These are phyloP conservation scores for Aspergillus ochraceoroseus DNA, from an alignment of 2,329 filamentous ascomycete genomes.

Conservation along the genomic window DNA sequence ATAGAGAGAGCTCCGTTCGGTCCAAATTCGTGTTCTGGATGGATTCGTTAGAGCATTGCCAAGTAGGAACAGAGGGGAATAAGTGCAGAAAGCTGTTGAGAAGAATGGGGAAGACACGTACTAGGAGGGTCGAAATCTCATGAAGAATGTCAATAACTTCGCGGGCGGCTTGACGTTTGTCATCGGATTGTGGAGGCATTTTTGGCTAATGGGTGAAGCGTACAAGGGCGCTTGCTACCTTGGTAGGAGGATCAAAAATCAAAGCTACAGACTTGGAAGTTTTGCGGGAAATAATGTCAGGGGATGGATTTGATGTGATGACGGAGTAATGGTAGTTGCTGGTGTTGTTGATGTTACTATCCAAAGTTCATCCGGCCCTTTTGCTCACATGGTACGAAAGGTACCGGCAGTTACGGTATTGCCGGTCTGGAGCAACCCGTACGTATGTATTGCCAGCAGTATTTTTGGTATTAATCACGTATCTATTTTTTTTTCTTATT, in stretches of 20 bases:
- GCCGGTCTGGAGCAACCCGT: too few relatives aligned
- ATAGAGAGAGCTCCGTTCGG: slow-evolving; percentile 83
- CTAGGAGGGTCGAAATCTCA: slow-evolving; percentile 47
- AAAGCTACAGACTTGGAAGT: neutral
- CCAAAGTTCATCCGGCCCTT: too few relatives aligned
- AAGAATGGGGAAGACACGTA: slow-evolving; percentile 23
- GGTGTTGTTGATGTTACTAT: too few relatives aligned
- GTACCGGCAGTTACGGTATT: too few relatives aligned
- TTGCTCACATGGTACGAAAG: too few relatives aligned
- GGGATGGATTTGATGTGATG: neutral
- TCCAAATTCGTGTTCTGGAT: slow-evolving; percentile 89
- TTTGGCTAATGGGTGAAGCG: slow-evolving; percentile 20
- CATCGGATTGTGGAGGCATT: slow-evolving; percentile 43
- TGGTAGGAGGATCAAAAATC: neutral
- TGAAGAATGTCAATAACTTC: slow-evolving; percentile 51
- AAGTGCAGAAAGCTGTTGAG: slow-evolving; percentile 2
- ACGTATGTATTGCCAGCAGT: too few relatives aligned
- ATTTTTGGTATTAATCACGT: too few relatives aligned
- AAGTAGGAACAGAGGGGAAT: neutral
- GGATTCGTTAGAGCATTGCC: neutral
- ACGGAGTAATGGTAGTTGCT: too few relatives aligned
- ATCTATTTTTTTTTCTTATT: too few relatives aligned
- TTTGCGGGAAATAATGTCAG: neutral
- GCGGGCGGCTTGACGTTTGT: slow-evolving; percentile 48
- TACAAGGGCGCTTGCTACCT: neutral